Evolutionary conservation across 164 flowering plant genomes (phyloP).

Genomic region (Protea cynaroides): DNA sequence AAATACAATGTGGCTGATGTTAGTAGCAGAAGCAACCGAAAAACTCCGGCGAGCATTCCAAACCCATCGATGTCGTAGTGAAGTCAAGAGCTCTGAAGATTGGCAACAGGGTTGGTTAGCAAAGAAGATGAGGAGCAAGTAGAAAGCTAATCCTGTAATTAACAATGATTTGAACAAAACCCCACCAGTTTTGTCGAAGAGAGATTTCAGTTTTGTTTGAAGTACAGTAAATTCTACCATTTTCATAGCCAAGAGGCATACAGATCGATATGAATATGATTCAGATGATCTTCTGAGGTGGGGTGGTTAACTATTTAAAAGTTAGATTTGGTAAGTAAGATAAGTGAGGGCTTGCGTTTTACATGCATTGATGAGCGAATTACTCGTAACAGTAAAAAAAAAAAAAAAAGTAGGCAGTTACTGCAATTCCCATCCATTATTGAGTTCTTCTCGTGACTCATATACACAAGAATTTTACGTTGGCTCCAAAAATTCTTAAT

Average conservation of each 20-base stretch:
- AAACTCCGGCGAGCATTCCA: neutral
- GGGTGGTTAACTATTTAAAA: too few relatives aligned
- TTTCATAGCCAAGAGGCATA: neutral
- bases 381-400: too few relatives aligned
- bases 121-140: conserved; percentile 11
- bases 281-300: too few relatives aligned
- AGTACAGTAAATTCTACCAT: neutral
- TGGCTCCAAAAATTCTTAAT: too few relatives aligned
- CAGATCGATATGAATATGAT: too few relatives aligned
- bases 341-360: too few relatives aligned
- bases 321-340: too few relatives aligned
- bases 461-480: too few relatives aligned
- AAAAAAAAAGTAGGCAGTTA: too few relatives aligned
- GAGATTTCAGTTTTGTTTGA: neutral
- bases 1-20: conserved; percentile 44
- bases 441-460: too few relatives aligned
- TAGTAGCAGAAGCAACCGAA: conserved; percentile 20
- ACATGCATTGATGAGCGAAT: too few relatives aligned
- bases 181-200: neutral
- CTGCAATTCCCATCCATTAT: too few relatives aligned
- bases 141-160: conserved; percentile 14
- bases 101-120: conserved; percentile 8
- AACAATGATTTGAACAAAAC: conserved; percentile 13
- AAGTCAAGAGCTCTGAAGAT: conserved; percentile 9
- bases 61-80: neutral